phyloP scores from a whole-genome alignment of 2,329 filamentous ascomycete genomes.

The Diaporthe australafricana region DNA sequence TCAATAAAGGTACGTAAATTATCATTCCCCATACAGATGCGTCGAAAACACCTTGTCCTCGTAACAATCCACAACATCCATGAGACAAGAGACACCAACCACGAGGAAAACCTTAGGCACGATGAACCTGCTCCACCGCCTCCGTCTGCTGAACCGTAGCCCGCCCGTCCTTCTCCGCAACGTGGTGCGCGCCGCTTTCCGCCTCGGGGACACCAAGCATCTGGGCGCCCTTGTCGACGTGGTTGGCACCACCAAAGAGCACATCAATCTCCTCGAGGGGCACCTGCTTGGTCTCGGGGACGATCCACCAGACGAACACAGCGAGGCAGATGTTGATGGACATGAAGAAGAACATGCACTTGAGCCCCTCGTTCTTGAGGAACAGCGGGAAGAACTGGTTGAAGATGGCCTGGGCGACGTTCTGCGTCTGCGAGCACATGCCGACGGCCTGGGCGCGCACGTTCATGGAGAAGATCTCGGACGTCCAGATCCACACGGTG shows the following conservation, averaged over 20 bases:
- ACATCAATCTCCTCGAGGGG: conserved; percentile 67
- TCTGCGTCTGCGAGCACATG: conserved; percentile 69
- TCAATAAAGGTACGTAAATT: no score
- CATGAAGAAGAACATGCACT: conserved; percentile 56
- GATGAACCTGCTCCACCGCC: neutral
- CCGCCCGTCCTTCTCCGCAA: conserved; percentile 39
- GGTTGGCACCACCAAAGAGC: conserved; percentile 67
- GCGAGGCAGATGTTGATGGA: conserved; percentile 57
- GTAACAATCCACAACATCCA: no score
- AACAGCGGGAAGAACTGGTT: conserved; percentile 77
- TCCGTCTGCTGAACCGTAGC: conserved; percentile 36
- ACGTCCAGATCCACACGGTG: conserved; percentile 76
- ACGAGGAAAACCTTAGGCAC: neutral
- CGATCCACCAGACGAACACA: conserved; percentile 57
- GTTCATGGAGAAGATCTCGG: conserved; percentile 76
- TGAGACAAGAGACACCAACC: neutral
- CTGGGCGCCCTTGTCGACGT: conserved; percentile 64
- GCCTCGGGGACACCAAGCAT: conserved; percentile 48
- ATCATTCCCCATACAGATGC: no score
- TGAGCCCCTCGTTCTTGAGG: conserved; percentile 61
- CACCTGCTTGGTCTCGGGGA: conserved; percentile 60
- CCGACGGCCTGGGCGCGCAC: conserved; percentile 77
- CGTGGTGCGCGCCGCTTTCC: conserved; percentile 36
- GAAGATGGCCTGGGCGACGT: conserved; percentile 70
- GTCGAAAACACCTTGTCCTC: fast-evolving